These are phyloP conservation scores for Quercus bicolor DNA, from an alignment of 306 rosid species.

Conservation along the genomic window DNA sequence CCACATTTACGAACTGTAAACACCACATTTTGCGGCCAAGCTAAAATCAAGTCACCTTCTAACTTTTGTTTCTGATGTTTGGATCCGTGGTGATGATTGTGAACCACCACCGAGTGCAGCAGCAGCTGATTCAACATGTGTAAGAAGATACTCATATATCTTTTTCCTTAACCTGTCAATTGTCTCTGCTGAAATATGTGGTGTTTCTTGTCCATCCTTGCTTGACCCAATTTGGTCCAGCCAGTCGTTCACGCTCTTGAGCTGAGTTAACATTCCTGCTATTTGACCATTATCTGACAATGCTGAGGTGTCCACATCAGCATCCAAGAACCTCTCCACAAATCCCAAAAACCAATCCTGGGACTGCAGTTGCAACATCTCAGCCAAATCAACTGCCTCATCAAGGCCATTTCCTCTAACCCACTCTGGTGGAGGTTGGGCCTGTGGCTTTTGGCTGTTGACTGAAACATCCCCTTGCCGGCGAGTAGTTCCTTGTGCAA, in stretches of 20 bases:
- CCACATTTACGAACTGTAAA: conserved; percentile 10
- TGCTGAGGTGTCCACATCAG: conserved; percentile 51
- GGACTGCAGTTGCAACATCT: conserved; percentile 59
- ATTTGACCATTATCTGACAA: conserved; percentile 87
- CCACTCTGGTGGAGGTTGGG: conserved; percentile 67
- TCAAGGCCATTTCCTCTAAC: conserved; percentile 59
- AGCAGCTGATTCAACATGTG: conserved; percentile 93
- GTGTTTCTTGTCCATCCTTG: conserved; percentile 46
- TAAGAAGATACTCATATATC: conserved; percentile 88
- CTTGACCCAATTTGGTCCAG: conserved; percentile 58
- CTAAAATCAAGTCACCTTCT: conserved; percentile 48
- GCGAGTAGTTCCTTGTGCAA: conserved; percentile 47
- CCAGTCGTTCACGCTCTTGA: conserved; percentile 94
- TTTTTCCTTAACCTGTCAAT: conserved; percentile 75
- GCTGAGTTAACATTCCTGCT: conserved; percentile 88
- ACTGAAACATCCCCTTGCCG: conserved; percentile 42
- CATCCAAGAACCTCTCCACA: conserved; percentile 85
- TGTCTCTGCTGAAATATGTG: conserved; percentile 51
- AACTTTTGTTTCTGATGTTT: conserved; percentile 43
- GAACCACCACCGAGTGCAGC: conserved; percentile 80
- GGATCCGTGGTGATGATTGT: conserved; percentile 40
- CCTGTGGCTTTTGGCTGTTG: conserved; percentile 50
- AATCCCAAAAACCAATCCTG: conserved; percentile 80
- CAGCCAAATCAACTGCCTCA: conserved; percentile 66
- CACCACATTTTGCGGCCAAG: conserved; percentile 24